Conservation (phyloP, 345 rosid genomes). For the Hibiscus tridactylites region DNA sequence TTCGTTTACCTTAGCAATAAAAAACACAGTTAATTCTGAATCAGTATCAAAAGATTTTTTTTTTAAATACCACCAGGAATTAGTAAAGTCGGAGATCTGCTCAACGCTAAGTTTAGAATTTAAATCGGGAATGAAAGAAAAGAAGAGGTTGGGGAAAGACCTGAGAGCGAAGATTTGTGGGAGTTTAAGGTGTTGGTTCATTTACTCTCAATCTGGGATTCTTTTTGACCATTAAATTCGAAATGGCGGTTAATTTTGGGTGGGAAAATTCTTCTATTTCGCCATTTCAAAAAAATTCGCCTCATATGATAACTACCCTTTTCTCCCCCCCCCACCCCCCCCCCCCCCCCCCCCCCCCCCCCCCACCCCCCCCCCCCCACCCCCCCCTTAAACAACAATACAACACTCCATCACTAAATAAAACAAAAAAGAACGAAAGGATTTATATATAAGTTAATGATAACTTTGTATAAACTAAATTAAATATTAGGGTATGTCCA, state of each 20-base stretch:
- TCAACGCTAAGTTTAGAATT: not conserved
- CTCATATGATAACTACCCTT: not conserved
- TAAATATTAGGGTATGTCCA: too few relatives aligned
- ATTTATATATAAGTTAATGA: too few relatives aligned
- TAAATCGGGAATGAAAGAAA: constrained; percentile 13
- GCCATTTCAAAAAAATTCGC: constrained; percentile 14
- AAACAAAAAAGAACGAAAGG: too few relatives aligned
- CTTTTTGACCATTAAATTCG: too few relatives aligned
- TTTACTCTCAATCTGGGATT: too few relatives aligned
- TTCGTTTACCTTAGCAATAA: constrained; percentile 9
- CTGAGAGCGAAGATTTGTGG: not conserved
- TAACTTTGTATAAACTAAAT: too few relatives aligned
- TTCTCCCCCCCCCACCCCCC: not conserved
- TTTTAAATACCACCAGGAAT: not conserved
- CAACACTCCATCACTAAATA: too few relatives aligned
- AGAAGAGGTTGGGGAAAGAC: not conserved
- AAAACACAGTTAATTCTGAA: not conserved
- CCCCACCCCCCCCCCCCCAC: too few relatives aligned
- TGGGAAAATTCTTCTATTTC: constrained; percentile 22
- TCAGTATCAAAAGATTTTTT: not conserved
- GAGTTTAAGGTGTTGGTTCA: not conserved
- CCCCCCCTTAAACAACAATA: too few relatives aligned
- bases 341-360: too few relatives aligned
- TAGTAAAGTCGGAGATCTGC: not conserved
- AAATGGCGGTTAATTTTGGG: constrained; percentile 19